Conservation (phyloP, 73 alveolate genomes). For the Breviolum minutum region DNA sequence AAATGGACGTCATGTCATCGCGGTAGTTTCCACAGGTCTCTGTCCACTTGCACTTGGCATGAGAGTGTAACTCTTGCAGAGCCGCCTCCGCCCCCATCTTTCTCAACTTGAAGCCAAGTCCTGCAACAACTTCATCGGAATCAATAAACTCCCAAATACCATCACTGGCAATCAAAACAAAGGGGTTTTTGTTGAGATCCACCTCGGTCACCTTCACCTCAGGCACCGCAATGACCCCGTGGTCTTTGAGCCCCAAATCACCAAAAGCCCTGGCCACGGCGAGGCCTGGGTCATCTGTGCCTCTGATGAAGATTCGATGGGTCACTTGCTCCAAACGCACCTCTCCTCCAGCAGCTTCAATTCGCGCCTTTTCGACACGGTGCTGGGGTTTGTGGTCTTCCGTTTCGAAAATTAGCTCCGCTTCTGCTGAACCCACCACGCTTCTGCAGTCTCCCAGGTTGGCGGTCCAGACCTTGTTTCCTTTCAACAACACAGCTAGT, state of each 20-base stretch:
- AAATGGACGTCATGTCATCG: constrained; percentile 19
- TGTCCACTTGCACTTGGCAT: background rate
- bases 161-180: background rate
- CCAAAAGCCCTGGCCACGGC: background rate
- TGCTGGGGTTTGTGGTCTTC: background rate
- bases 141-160: background rate
- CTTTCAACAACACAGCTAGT: background rate
- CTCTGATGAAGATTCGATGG: background rate
- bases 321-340: background rate
- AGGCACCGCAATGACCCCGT: background rate
- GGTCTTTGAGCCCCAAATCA: background rate
- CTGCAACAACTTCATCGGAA: background rate
- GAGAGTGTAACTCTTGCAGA: background rate
- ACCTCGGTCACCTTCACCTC: background rate
- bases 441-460: background rate
- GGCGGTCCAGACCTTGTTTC: constrained; percentile 14
- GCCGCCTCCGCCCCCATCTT: background rate
- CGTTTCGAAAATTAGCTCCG: background rate
- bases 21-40: background rate
- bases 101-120: background rate
- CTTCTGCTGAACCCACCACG: background rate
- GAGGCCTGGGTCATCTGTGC: background rate
- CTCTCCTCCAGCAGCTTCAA: background rate
- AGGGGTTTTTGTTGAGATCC: background rate
- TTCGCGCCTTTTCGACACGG: background rate